Percentiles rank a stretch among this genome's conserved stretches.
Conservation (phyloP, 2,329 filamentous ascomycete genomes). For the Diaporthe citrichinensis region DNA sequence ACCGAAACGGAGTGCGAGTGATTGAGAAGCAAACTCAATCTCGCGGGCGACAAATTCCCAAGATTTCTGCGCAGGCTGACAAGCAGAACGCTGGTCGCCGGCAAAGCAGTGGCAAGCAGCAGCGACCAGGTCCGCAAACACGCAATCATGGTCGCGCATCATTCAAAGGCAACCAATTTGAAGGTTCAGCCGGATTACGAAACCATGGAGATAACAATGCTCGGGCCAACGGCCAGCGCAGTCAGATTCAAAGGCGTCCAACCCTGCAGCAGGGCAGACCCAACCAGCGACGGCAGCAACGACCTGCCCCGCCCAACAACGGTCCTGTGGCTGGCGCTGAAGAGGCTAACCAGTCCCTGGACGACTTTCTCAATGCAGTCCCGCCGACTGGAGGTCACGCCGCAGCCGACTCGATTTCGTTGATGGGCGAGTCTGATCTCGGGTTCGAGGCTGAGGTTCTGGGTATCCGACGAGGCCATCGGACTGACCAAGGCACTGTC, state of each 20-base stretch:
- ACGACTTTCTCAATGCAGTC: background rate
- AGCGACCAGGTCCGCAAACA: too few relatives aligned
- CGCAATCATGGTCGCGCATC: background rate
- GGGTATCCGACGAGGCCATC: background rate
- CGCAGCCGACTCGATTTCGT: background rate
- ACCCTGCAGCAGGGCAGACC: background rate
- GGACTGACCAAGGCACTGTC: background rate
- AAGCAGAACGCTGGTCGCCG: background rate
- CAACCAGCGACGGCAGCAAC: background rate
- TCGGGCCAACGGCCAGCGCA: background rate
- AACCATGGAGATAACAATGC: background rate
- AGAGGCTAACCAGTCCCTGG: too few relatives aligned
- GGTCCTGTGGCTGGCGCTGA: too few relatives aligned
- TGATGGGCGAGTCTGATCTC: slow-evolving; percentile 19
- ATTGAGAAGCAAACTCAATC: background rate
- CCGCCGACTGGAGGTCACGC: background rate
- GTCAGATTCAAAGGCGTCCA: background rate
- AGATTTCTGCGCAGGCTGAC: too few relatives aligned
- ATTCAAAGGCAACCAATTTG: background rate
- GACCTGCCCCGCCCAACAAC: too few relatives aligned
- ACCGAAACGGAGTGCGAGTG: slow-evolving; percentile 21
- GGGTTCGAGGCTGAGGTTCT: slow-evolving; percentile 31
- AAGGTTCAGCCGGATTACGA: too few relatives aligned
- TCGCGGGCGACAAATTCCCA: background rate
- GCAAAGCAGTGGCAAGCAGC: background rate